These are phyloP conservation scores for Monosporascus sp. DNA, from an alignment of 2,329 filamentous ascomycete species.

Conservation along the genomic window DNA sequence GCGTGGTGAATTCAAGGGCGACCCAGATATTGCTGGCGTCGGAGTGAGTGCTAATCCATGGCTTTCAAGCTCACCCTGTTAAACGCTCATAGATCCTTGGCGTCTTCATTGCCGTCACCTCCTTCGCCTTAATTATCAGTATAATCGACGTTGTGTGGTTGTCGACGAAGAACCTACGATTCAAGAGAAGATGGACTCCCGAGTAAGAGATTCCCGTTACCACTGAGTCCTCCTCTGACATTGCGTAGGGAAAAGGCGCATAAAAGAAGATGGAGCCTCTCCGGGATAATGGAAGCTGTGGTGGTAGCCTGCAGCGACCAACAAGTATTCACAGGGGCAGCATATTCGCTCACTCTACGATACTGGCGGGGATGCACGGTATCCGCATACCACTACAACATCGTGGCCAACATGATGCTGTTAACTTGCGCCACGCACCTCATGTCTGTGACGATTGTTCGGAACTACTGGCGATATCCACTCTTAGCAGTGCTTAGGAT, in stretches of 20 bases:
- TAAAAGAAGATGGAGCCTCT: slow-evolving; percentile 10
- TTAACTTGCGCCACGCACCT: slow-evolving; percentile 32
- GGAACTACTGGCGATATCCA: slow-evolving; percentile 29
- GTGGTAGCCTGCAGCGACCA: slow-evolving; percentile 30
- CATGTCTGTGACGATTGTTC: slow-evolving; percentile 26
- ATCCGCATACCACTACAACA: slow-evolving; percentile 32
- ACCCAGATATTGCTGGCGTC: slow-evolving; percentile 20
- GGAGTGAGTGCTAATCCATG: slow-evolving; percentile 10
- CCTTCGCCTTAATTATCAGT: slow-evolving; percentile 12
- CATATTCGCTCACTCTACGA: slow-evolving; percentile 28
- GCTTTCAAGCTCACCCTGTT: neutral
- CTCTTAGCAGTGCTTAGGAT: slow-evolving; percentile 25
- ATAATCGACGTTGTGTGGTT: slow-evolving; percentile 11
- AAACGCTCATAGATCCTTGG: slow-evolving; percentile 13
- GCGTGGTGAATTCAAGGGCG: slow-evolving; percentile 12
- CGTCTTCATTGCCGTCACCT: slow-evolving; percentile 18
- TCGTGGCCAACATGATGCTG: slow-evolving; percentile 30
- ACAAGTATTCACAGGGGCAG: slow-evolving; percentile 31
- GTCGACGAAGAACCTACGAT: neutral
- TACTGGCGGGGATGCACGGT: slow-evolving; percentile 27
- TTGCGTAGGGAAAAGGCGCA: slow-evolving; percentile 2
- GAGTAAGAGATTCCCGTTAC: no score
- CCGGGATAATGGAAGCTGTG: slow-evolving; percentile 26
- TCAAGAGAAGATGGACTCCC: no score
- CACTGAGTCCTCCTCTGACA: neutral